These are phyloP conservation scores for Pseudopithomyces maydicus DNA, from an alignment of 2,329 filamentous ascomycete species.

Conservation along the genomic window DNA sequence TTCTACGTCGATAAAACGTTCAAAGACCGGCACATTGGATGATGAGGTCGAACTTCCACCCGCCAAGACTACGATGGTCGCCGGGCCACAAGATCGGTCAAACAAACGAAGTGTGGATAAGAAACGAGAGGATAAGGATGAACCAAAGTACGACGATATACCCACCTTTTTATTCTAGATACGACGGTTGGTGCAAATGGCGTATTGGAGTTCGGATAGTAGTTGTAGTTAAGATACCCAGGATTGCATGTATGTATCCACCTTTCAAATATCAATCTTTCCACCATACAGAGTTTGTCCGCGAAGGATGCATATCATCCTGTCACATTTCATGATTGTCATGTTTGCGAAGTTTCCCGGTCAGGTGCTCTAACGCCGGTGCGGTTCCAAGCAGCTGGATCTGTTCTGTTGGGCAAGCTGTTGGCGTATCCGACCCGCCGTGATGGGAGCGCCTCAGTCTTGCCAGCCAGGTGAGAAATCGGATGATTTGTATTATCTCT, in stretches of 20 bases:
- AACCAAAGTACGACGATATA: slow-evolving; percentile 44
- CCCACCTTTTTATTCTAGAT: slow-evolving; percentile 51
- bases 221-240: neutral
- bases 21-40: slow-evolving; percentile 11
- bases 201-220: neutral
- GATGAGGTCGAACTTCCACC: neutral
- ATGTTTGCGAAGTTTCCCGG: too few relatives aligned
- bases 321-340: too few relatives aligned
- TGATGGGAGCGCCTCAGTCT: too few relatives aligned
- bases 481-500: too few relatives aligned
- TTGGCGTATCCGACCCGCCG: too few relatives aligned
- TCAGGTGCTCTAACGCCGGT: too few relatives aligned
- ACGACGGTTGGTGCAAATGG: neutral
- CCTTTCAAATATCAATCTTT: neutral
- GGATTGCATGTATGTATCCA: neutral
- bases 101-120: slow-evolving; percentile 37
- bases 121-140: slow-evolving; percentile 31
- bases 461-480: too few relatives aligned
- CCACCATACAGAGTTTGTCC: too few relatives aligned
- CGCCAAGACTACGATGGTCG: slow-evolving; percentile 12
- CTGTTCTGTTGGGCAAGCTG: too few relatives aligned
- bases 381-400: too few relatives aligned
- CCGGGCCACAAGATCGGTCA: slow-evolving; percentile 32
- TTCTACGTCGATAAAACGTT: slow-evolving; percentile 8
- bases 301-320: too few relatives aligned